A percentile compares a stretch with the other conserved stretches of the same genome.
Evolutionary conservation across 129 eudicot species (phyloP).

Genomic region (Tagetes erecta): DNA sequence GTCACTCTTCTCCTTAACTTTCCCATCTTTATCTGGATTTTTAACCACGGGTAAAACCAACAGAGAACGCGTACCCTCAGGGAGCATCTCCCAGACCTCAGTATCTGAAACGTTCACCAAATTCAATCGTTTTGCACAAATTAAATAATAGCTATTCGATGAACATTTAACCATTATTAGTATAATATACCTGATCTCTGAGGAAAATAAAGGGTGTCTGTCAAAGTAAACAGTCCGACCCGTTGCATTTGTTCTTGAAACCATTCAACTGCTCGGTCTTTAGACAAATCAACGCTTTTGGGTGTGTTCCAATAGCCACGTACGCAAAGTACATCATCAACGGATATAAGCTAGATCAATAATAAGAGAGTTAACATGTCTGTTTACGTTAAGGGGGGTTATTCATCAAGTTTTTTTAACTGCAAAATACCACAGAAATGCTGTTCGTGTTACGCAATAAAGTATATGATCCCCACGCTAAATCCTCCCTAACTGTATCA

Average conservation of each 20-base stretch:
- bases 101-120: slow-evolving; percentile 45
- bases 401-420: not conserved
- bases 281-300: slow-evolving; percentile 43
- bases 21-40: slow-evolving; percentile 10
- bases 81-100: slow-evolving; percentile 64
- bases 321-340: slow-evolving; percentile 59
- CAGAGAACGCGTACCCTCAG: slow-evolving; percentile 65
- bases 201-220: slow-evolving; percentile 72
- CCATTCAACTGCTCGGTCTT: slow-evolving; percentile 53
- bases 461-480: slow-evolving; percentile 90
- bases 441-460: slow-evolving; percentile 75
- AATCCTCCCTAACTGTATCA: slow-evolving; percentile 55
- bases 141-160: not conserved
- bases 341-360: slow-evolving; percentile 59
- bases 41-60: slow-evolving; percentile 65
- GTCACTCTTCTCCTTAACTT: slow-evolving; percentile 22
- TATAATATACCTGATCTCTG: slow-evolving; percentile 51
- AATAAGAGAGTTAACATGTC: slow-evolving; percentile 18
- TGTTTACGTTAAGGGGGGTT: not conserved
- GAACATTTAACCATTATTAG: not conserved
- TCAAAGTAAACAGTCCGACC: slow-evolving; percentile 54
- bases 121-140: not conserved
- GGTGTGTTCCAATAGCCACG: slow-evolving; percentile 95
- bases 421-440: slow-evolving; percentile 63
- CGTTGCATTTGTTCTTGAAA: slow-evolving; percentile 54